Evolutionary conservation across 2,329 filamentous ascomycete species (phyloP).

Genomic region (Sclerotinia glacialis): DNA sequence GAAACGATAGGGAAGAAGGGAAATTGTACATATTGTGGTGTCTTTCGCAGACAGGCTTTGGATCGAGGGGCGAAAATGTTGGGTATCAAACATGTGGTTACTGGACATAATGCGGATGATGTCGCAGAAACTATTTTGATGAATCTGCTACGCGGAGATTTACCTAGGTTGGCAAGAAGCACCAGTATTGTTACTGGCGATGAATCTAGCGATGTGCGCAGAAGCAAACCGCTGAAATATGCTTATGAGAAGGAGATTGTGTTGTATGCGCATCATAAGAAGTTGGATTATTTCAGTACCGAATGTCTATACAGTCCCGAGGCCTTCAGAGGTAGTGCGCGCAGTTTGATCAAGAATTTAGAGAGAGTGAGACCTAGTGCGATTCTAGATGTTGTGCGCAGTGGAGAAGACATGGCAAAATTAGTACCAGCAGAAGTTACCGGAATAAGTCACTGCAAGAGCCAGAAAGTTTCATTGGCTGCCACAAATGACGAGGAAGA

Average conservation of each 20-base stretch:
- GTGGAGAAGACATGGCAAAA: slow-evolving; percentile 92
- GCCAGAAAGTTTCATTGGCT: slow-evolving; percentile 42
- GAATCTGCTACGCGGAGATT: slow-evolving; percentile 88
- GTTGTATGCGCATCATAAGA: slow-evolving; percentile 93
- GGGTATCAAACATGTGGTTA: slow-evolving; percentile 89
- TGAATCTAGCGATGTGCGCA: slow-evolving; percentile 80
- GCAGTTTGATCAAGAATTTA: slow-evolving; percentile 89
- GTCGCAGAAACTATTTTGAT: slow-evolving; percentile 96
- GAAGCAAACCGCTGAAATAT: slow-evolving; percentile 96
- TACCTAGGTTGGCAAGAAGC: slow-evolving; percentile 80
- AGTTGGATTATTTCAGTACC: slow-evolving; percentile 95
- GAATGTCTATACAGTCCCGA: slow-evolving; percentile 99
- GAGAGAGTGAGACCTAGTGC: slow-evolving; percentile 91
- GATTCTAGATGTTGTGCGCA: slow-evolving; percentile 90
- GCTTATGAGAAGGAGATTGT: slow-evolving; percentile 99
- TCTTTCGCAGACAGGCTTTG: slow-evolving; percentile 89
- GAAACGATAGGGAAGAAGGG: slow-evolving; percentile 95
- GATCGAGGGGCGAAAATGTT: slow-evolving; percentile 88
- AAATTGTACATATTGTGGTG: slow-evolving; percentile 98
- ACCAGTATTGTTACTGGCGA: slow-evolving; percentile 85
- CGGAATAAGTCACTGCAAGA: slow-evolving; percentile 49
- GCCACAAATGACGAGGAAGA: slow-evolving; percentile 43
- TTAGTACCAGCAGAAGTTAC: slow-evolving; percentile 65
- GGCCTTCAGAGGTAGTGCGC: slow-evolving; percentile 88
- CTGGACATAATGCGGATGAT: slow-evolving; percentile 96